Evolutionary conservation across 768 basidiomycete species (phyloP).

Genomic region (Lactifluus volemus): DNA sequence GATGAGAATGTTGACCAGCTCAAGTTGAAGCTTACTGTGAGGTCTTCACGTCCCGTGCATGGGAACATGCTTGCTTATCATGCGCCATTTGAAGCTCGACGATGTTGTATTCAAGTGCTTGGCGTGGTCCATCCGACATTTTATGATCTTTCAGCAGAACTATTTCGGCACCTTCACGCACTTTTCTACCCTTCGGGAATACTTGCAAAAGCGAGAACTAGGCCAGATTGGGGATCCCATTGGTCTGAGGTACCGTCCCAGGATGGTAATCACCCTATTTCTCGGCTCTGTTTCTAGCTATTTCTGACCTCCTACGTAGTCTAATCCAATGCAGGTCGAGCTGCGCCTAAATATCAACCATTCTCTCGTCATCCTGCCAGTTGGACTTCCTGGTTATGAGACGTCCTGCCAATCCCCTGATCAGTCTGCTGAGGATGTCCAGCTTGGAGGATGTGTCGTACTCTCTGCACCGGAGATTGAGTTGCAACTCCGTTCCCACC

Average conservation of each 20-base stretch:
- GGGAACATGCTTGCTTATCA: not conserved
- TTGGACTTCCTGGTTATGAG: constrained; percentile 58
- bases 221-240: constrained; percentile 76
- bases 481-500: constrained; percentile 69
- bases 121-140: constrained; percentile 84
- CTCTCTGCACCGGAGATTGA: constrained; percentile 61
- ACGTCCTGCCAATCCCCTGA: constrained; percentile 23
- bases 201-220: constrained; percentile 56
- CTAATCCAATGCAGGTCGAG: constrained; percentile 75
- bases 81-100: constrained; percentile 31
- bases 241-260: constrained; percentile 67
- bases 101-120: constrained; percentile 58
- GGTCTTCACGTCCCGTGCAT: constrained; percentile 19
- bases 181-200: constrained; percentile 83
- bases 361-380: constrained; percentile 54
- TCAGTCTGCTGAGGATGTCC: constrained; percentile 24
- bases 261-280: constrained; percentile 43
- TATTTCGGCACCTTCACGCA: constrained; percentile 93
- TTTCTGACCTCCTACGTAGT: constrained; percentile 32
- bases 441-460: constrained; percentile 46
- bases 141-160: constrained; percentile 87
- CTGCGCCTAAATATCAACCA: constrained; percentile 45
- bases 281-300: not conserved
- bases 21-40: constrained; percentile 54
- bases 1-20: constrained; percentile 74